Evolutionary conservation across 805 yeast genomes (phyloP).

Genomic region (Metahyphopichia silvanorum): DNA sequence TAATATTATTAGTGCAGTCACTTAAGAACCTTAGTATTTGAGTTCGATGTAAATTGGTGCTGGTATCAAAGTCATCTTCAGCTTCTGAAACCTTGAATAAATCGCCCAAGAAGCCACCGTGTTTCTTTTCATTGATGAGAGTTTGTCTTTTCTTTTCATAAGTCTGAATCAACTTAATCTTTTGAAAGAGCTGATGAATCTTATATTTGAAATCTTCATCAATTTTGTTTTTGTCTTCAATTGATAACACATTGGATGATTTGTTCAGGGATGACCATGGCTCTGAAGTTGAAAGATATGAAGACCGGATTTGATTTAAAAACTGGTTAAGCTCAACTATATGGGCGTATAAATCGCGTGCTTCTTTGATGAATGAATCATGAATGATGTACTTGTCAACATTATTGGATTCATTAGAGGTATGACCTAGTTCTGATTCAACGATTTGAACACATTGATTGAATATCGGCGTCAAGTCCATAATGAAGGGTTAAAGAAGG

Average conservation of each 20-base stretch:
- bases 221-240: conserved; percentile 50
- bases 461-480: conserved; percentile 49
- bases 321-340: conserved; percentile 31
- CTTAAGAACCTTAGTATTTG: conserved; percentile 50
- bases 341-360: conserved; percentile 29
- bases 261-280: conserved; percentile 9
- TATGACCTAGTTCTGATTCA: conserved; percentile 24
- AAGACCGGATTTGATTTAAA: conserved; percentile 19
- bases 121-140: conserved; percentile 10
- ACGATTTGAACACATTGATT: conserved; percentile 45
- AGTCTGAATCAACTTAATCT: conserved; percentile 45
- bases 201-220: conserved; percentile 54
- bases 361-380: conserved; percentile 43
- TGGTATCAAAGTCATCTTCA: conserved; percentile 31
- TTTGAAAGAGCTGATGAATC: conserved; percentile 49
- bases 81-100: conserved; percentile 28
- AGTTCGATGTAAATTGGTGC: conserved; percentile 43
- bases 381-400: conserved; percentile 11
- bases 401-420: conserved; percentile 5
- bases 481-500: conserved; percentile 23
- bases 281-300: conserved; percentile 22
- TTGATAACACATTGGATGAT: conserved; percentile 23
- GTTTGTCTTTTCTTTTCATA: conserved; percentile 49
- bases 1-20: conserved; percentile 38
- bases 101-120: conserved; percentile 12